These are phyloP conservation scores for Venturia carpophila DNA, from an alignment of 2,329 filamentous ascomycete genomes.

Conservation along the genomic window DNA sequence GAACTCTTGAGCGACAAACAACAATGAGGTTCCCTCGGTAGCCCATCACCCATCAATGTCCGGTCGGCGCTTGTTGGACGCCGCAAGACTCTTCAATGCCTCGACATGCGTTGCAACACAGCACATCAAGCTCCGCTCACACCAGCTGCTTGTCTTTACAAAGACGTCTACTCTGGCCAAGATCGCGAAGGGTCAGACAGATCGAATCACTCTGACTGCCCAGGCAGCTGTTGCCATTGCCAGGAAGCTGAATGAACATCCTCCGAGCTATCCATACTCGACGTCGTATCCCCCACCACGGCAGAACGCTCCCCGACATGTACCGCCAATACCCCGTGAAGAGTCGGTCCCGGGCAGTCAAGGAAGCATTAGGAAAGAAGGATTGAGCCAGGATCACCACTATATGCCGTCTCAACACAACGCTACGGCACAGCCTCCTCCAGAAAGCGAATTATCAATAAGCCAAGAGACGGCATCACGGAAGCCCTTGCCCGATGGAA, in stretches of 20 bases:
- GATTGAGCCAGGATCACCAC: conserved; percentile 44
- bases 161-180: conserved; percentile 58
- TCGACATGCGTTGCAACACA: conserved; percentile 40
- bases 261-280: conserved; percentile 17
- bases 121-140: conserved; percentile 51
- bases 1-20: not conserved
- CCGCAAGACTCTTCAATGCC: conserved; percentile 43
- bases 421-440: conserved; percentile 30
- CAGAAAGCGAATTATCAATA: conserved; percentile 36
- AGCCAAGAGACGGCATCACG: conserved; percentile 40
- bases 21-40: not conserved
- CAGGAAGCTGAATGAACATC: conserved; percentile 48
- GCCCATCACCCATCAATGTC: conserved; percentile 34
- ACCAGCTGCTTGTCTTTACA: conserved; percentile 55
- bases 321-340: conserved; percentile 26
- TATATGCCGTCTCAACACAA: conserved; percentile 40
- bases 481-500: conserved; percentile 43
- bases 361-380: conserved; percentile 25
- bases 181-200: conserved; percentile 53
- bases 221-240: conserved; percentile 54
- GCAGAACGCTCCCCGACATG: conserved; percentile 15
- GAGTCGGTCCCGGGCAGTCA: conserved; percentile 26
- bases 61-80: conserved; percentile 44
- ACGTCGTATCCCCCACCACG: conserved; percentile 20
- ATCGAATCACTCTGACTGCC: conserved; percentile 53